Conservation (phyloP, 768 basidiomycete genomes). For the Clavulina sp. region DNA sequence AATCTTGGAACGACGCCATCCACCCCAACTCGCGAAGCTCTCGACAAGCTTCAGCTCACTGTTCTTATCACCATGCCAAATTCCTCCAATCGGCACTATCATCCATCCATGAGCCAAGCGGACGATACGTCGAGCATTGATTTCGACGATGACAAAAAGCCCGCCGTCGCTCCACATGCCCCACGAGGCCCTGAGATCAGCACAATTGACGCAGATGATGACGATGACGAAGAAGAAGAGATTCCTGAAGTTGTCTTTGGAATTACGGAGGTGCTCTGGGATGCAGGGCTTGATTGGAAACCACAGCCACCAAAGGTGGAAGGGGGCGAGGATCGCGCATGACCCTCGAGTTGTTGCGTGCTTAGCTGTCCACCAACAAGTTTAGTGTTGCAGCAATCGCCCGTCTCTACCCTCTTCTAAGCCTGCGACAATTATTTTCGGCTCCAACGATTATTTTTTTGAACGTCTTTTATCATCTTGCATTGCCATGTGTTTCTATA, state of each 20-base stretch:
- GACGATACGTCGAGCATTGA: neutral
- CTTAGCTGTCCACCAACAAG: no score
- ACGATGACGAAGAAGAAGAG: conserved; percentile 5
- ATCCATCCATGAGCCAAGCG: no score
- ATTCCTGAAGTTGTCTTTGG: conserved; percentile 10
- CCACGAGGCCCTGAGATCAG: neutral
- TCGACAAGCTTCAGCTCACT: conserved; percentile 2
- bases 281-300: neutral
- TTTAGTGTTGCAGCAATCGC: no score
- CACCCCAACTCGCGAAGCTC: neutral
- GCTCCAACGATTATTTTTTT: no score
- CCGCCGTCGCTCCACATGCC: neutral
- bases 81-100: neutral
- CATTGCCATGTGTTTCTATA: no score
- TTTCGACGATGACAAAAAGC: neutral
- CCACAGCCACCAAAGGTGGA: no score
- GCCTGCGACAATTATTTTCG: no score
- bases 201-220: neutral
- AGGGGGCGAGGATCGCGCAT: no score
- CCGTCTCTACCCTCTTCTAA: no score
- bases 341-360: no score
- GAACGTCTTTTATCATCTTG: no score
- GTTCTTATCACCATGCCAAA: conserved; percentile 11
- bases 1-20: neutral
- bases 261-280: conserved; percentile 2